Conservation (phyloP, 108 stramenopile genomes). For the Cyclotella sp. region DNA sequence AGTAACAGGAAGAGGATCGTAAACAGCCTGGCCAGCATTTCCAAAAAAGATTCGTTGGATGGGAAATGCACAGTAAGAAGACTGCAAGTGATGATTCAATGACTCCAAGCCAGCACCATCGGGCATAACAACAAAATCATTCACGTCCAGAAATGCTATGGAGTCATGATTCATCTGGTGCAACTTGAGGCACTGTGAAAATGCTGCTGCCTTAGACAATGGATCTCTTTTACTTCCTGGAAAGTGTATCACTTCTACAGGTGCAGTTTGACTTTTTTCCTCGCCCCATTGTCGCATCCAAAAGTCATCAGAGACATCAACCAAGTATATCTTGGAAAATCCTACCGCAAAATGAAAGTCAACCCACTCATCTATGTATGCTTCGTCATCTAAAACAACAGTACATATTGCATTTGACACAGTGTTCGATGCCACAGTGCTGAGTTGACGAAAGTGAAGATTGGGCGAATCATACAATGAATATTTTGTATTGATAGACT, state of each 20-base stretch:
- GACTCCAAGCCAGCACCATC: constrained; percentile 4
- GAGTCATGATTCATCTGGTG: constrained; percentile 5
- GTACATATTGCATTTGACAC: constrained; percentile 23
- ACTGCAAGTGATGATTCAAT: not conserved
- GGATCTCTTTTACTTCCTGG: constrained; percentile 17
- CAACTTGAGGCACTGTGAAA: constrained; percentile 7
- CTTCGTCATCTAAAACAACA: constrained; percentile 16
- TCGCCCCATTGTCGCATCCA: constrained; percentile 29
- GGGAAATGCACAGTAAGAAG: constrained; percentile 3
- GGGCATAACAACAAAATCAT: constrained; percentile 21
- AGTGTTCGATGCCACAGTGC: not conserved
- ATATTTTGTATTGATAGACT: constrained; percentile 14
- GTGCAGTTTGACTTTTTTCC: not conserved
- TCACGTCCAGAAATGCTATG: constrained; percentile 12
- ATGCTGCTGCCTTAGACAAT: constrained; percentile 13
- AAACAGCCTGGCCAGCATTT: constrained; percentile 12
- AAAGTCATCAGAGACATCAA: constrained; percentile 14
- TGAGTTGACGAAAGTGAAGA: not conserved
- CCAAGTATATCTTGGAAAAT: constrained; percentile 14
- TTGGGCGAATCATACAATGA: constrained; percentile 13
- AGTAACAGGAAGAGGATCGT: constrained; percentile 31
- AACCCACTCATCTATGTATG: constrained; percentile 27
- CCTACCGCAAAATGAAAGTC: constrained; percentile 24
- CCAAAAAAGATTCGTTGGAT: constrained; percentile 18
- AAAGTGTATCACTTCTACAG: constrained; percentile 15